Percentiles rank a stretch among this genome's conserved stretches.
These are phyloP conservation scores for Fusarium newnesense DNA, from an alignment of 2,329 filamentous ascomycete genomes.

Conservation along the genomic window DNA sequence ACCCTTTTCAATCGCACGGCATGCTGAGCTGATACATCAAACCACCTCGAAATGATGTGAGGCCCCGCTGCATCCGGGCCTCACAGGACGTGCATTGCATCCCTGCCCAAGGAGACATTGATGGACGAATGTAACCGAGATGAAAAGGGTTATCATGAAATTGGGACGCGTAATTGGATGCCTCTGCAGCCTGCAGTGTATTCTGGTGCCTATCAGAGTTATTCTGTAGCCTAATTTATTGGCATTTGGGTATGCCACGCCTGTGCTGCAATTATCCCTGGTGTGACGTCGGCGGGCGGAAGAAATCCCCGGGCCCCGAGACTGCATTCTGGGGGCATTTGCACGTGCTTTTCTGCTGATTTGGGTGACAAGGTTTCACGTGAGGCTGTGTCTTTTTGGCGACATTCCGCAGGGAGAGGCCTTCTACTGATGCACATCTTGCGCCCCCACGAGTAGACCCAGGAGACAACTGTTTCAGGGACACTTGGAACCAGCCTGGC, in stretches of 20 bases:
- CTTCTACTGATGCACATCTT: neutral
- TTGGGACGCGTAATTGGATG: slow-evolving; percentile 12
- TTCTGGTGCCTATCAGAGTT: slow-evolving; percentile 1
- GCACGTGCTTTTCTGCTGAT: neutral
- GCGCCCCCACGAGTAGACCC: no score
- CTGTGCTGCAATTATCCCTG: neutral
- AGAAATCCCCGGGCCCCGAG: neutral
- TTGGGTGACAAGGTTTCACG: neutral
- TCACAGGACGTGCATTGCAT: neutral
- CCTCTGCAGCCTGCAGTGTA: neutral
- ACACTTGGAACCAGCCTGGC: no score
- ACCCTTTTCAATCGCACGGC: neutral
- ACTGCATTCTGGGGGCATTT: neutral
- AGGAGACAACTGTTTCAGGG: neutral
- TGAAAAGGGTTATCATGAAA: neutral
- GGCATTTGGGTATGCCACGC: slow-evolving; percentile 31
- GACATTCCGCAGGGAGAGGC: no score
- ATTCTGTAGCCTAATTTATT: slow-evolving; percentile 17
- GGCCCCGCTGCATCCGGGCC: slow-evolving; percentile 27
- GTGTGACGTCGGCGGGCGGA: neutral
- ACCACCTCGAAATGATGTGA: slow-evolving; percentile 26
- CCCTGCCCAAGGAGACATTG: slow-evolving; percentile 3
- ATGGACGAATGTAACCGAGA: neutral
- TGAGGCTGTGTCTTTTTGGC: neutral
- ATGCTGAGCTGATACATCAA: slow-evolving; percentile 16